These are phyloP conservation scores for Aspergillus terreus DNA, from an alignment of 2,329 filamentous ascomycete genomes.

Conservation along the genomic window DNA sequence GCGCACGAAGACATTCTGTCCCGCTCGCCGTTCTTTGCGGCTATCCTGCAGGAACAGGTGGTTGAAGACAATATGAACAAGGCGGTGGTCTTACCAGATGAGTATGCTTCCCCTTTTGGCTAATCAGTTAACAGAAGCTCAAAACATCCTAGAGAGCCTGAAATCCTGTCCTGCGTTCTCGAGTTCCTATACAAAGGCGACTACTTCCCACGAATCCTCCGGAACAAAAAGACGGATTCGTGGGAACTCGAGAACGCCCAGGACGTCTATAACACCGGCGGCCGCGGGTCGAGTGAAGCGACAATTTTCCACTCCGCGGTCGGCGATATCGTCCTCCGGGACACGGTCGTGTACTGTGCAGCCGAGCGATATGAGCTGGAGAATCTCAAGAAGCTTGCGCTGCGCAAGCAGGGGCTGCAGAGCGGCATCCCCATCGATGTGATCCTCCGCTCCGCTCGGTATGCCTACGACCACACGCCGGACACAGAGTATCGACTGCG, in stretches of 20 bases:
- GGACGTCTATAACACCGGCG: conserved; percentile 53
- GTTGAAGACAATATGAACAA: conserved; percentile 67
- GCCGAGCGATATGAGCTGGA: conserved; percentile 88
- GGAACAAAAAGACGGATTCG: conserved; percentile 79
- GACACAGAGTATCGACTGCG: conserved; percentile 88
- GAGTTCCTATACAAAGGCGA: conserved; percentile 97
- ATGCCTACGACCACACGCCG: conserved; percentile 92
- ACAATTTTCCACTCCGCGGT: conserved; percentile 74
- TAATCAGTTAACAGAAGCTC: neutral
- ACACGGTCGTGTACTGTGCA: conserved; percentile 92
- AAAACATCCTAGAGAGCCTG: conserved; percentile 64
- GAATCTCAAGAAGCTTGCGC: conserved; percentile 83
- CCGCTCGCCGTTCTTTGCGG: conserved; percentile 79
- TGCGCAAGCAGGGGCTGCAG: conserved; percentile 93
- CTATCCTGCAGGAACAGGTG: conserved; percentile 67
- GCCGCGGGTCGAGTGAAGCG: conserved; percentile 64
- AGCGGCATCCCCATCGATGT: conserved; percentile 87
- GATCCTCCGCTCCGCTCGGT: conserved; percentile 87
- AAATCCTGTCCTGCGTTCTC: conserved; percentile 88
- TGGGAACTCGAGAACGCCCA: conserved; percentile 80
- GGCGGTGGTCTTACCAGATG: conserved; percentile 72
- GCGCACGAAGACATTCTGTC: conserved; percentile 90
- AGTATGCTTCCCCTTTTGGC: conserved; percentile 31
- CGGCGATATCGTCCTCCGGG: conserved; percentile 75
- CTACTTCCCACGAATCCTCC: conserved; percentile 85